Base-by-base conservation (phyloP, 257 asterid genomes). In the Capsicum baccatum region DNA sequence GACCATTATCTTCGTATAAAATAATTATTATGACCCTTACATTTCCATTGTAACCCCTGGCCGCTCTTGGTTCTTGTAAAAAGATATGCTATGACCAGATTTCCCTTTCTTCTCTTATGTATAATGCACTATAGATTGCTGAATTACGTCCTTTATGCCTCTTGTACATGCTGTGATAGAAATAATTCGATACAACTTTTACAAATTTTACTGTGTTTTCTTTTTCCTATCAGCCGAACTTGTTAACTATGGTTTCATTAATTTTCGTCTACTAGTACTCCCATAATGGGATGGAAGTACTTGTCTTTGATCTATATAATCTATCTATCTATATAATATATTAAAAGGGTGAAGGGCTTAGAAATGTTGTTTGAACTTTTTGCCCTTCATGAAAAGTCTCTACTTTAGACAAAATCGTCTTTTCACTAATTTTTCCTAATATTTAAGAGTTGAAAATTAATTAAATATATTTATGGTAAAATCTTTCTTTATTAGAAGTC, bases 41-140 rank as follows among this genome's bases (percentile, higher is more conserved):
- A 10, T 74, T 48, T 52, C 81, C 21, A 15, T 76, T 26, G 81
- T 54, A 26, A 26, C 48, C 59, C 64, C 48, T 76, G 81, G 81
- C 8, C 0, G 54, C 64, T 76, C 63, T 26, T 52, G 81, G 54
- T 76, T 26, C 81, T 55, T 76, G 63, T 76, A 52, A 26, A 76
- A 76, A 26, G 26, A 26, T 52, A 52, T 54, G 47, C 6, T 8
- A 13, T 26, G 50, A 12, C 63, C 15, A 26, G 39, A 14, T 76
- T 26, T 52, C 48, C 47, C 81, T 76, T 76, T 76, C 47, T 76
- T 21, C 44, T 50, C 81, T 35, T 12, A 13, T 74, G 17, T 52
- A 47, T 71, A 47, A 47, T 71, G 39, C 39, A 44, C 33, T 26
- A 71, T 47, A 47, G 80, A 21, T 50, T 74, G 17, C 80, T 74